Evolutionary conservation across 192 early-diverging fungal species (phyloP).

Genomic region (Chytriomyces sp.): DNA sequence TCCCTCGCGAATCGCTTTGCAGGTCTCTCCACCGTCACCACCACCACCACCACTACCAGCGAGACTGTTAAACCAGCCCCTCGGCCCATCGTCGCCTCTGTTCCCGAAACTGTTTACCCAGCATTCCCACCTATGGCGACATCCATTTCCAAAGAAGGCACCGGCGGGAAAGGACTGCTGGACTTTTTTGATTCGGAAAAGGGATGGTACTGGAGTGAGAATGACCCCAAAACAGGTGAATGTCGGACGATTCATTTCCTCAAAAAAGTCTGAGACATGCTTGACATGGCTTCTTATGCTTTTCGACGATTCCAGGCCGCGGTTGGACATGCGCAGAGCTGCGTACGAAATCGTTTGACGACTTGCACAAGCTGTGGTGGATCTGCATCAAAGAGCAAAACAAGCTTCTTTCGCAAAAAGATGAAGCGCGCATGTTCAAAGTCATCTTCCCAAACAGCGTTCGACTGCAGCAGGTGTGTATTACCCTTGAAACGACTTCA

Average conservation of each 20-base stretch:
- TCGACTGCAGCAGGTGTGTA: slow-evolving; percentile 46
- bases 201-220: slow-evolving; percentile 56
- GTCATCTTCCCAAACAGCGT: slow-evolving; percentile 49
- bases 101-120: slow-evolving; percentile 3
- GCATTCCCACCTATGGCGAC: slow-evolving; percentile 15
- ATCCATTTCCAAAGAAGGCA: background rate
- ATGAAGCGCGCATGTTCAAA: slow-evolving; percentile 56
- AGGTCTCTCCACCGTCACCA: background rate
- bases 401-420: slow-evolving; percentile 52
- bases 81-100: background rate
- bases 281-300: background rate
- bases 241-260: background rate
- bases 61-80: background rate
- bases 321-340: slow-evolving; percentile 90
- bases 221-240: slow-evolving; percentile 46
- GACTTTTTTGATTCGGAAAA: slow-evolving; percentile 58
- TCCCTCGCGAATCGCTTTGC: too few relatives aligned
- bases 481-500: background rate
- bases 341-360: slow-evolving; percentile 92
- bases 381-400: slow-evolving; percentile 64
- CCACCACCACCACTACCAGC: background rate
- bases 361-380: slow-evolving; percentile 96
- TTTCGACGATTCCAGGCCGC: slow-evolving; percentile 61
- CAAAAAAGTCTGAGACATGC: background rate
- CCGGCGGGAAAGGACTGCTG: slow-evolving; percentile 40